A percentile compares a stretch with the other conserved stretches of the same genome.
phyloP scores from a whole-genome alignment of 2,329 filamentous ascomycete species.

The Sporothrix sp. region DNA sequence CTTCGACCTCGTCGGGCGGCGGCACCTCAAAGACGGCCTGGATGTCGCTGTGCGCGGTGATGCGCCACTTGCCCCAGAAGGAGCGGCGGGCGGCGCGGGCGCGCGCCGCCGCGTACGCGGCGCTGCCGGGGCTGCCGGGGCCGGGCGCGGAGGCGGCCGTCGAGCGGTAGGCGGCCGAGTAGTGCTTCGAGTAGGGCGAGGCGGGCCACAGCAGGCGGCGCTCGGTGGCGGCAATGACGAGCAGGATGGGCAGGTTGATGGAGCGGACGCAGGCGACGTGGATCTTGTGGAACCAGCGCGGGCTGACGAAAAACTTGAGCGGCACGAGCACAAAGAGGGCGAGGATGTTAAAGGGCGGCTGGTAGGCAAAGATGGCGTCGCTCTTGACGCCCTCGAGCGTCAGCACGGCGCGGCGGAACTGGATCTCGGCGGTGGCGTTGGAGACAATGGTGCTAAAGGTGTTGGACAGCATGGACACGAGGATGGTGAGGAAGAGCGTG shows the following conservation, averaged over 20 bases:
- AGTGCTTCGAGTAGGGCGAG: conserved; percentile 21
- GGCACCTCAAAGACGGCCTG: conserved; percentile 63
- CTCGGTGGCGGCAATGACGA: conserved; percentile 62
- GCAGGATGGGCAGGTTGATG: conserved; percentile 65
- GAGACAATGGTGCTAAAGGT: conserved; percentile 70
- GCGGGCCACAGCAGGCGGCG: conserved; percentile 55
- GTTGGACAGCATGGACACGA: conserved; percentile 78
- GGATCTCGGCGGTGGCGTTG: conserved; percentile 73
- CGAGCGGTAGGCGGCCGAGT: conserved; percentile 6
- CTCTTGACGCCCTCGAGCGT: conserved; percentile 81
- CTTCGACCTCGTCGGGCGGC: conserved; percentile 50
- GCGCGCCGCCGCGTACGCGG: conserved; percentile 8
- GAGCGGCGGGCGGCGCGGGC: conserved; percentile 20
- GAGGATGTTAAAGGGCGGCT: conserved; percentile 74
- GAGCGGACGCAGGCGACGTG: conserved; percentile 67
- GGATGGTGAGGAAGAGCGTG: conserved; percentile 78
- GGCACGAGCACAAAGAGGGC: conserved; percentile 66
- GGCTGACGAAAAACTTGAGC: conserved; percentile 66
- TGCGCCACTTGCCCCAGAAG: conserved; percentile 59
- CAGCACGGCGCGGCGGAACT: conserved; percentile 69
- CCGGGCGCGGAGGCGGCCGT: neutral
- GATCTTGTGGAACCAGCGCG: conserved; percentile 84
- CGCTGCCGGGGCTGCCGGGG: neutral
- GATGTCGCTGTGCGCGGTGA: conserved; percentile 63
- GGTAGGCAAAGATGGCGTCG: conserved; percentile 73